Evolutionary conservation across 352 stramenopile species (phyloP).

Genomic region (Globisporangium nagaii): DNA sequence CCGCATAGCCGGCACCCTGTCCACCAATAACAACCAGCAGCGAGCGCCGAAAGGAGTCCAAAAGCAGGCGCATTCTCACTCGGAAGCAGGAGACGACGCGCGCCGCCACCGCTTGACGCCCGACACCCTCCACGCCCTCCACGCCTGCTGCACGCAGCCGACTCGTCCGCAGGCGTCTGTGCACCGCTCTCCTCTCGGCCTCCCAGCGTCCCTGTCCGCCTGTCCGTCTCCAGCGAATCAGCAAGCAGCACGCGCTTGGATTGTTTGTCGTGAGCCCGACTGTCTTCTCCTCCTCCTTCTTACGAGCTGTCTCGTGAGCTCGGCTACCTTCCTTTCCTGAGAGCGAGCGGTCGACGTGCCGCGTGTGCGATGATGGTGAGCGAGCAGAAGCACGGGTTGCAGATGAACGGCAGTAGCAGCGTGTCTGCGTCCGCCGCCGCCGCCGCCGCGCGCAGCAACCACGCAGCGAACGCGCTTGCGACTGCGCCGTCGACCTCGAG

Average conservation of each 20-base stretch:
- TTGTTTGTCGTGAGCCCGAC: too few species aligned
- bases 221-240: too few species aligned
- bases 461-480: constrained; percentile 6
- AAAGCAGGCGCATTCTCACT: neutral
- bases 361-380: constrained; percentile 32
- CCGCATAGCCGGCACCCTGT: constrained; percentile 10
- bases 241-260: too few species aligned
- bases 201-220: too few species aligned
- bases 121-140: too few species aligned
- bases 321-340: neutral
- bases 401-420: neutral
- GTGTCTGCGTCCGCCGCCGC: too few species aligned
- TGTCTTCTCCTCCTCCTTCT: neutral
- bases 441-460: neutral
- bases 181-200: too few species aligned
- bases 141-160: too few species aligned
- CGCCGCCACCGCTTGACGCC: neutral
- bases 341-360: neutral
- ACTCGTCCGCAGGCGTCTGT: too few species aligned
- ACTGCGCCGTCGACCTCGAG: neutral
- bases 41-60: neutral
- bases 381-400: constrained; percentile 20
- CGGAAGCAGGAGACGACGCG: constrained; percentile 8
- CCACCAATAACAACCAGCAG: constrained; percentile 35
- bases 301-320: too few species aligned